Base-by-base conservation (phyloP, 768 basidiomycete genomes). In the Rhizopogon vulgaris region DNA sequence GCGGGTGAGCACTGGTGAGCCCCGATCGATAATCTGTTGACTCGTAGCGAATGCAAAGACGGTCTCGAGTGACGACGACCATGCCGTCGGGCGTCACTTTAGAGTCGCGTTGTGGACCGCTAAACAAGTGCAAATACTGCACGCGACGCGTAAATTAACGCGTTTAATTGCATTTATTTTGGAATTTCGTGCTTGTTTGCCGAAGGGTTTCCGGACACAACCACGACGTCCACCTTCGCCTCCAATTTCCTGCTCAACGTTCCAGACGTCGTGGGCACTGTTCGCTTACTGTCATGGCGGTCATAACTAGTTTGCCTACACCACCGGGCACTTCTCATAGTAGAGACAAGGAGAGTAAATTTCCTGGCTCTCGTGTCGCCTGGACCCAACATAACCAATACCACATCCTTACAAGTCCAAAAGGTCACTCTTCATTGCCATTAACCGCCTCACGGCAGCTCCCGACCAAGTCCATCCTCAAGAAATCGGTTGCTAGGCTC, bases 391-490 rank as follows among this genome's bases (percentile, higher is more conserved):
- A 73, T 12, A 75, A 80, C 52, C 71, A 78, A 57, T 73, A 77
- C 53, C 79, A 78, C 46, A 60, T 65, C 17, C 57, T 79, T 36
- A 58, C 60, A 49, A 65, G 63, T 49, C 63, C 64, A 9, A 66
- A 70, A 36, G 43, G 41, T 6, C 51, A 60, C 42, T 41, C 36
- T 45, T 43, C 60, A 40, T 54, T 56, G 10, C 57, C 67, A 12
- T 45, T 64, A 14, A 74, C 70, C 50, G 64, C 72, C 4, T 72
- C 71, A 2, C 73, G 70, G 45, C 64, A 69, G 14, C 71, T 59
- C 12, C 86, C 86, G 0, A 51, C 67, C 18, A 85, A 78, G 56
- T 87, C 89, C 6, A 90, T 90, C 52, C 75, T 91, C 34, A 91
- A 90, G 68, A 80, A 75, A 58, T 56, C 65, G n/a, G 58, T 57